Percentiles rank a stretch among this genome's conserved stretches.
These are phyloP conservation scores for Carpinus viminea DNA, from an alignment of 306 rosid genomes.

Conservation along the genomic window DNA sequence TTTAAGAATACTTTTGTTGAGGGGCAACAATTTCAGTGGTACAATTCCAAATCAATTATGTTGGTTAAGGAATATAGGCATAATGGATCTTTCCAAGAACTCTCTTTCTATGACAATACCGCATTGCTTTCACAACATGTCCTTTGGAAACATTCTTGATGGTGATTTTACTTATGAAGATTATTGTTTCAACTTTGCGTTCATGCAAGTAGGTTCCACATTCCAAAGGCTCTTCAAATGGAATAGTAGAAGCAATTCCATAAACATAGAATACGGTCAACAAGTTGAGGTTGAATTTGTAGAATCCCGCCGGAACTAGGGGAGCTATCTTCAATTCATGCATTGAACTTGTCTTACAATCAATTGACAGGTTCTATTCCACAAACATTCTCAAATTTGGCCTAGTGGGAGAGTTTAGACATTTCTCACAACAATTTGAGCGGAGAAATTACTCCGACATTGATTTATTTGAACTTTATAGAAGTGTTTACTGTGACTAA, in stretches of 20 bases:
- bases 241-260: rapidly evolving
- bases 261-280: background rate
- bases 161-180: too few species aligned
- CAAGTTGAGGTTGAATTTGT: too few species aligned
- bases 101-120: slow-evolving; percentile 14
- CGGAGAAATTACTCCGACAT: slow-evolving; percentile 6
- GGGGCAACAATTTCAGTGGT: slow-evolving; percentile 1
- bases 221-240: background rate
- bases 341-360: slow-evolving; percentile 17
- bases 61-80: background rate
- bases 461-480: background rate
- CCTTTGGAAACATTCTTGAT: background rate
- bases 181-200: too few species aligned
- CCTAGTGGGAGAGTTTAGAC: slow-evolving; percentile 10
- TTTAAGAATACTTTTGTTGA: slow-evolving; percentile 2
- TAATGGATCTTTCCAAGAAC: slow-evolving; percentile 15
- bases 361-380: slow-evolving; percentile 5
- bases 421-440: slow-evolving; percentile 13
- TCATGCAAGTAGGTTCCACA: too few species aligned
- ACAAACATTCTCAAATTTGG: background rate
- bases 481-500: background rate
- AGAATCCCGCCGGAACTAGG: too few species aligned
- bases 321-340: background rate
- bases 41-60: slow-evolving; percentile 7
- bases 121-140: background rate